Conservation (phyloP, 139 green algal species). For the Raphidocelis subcapitata region DNA sequence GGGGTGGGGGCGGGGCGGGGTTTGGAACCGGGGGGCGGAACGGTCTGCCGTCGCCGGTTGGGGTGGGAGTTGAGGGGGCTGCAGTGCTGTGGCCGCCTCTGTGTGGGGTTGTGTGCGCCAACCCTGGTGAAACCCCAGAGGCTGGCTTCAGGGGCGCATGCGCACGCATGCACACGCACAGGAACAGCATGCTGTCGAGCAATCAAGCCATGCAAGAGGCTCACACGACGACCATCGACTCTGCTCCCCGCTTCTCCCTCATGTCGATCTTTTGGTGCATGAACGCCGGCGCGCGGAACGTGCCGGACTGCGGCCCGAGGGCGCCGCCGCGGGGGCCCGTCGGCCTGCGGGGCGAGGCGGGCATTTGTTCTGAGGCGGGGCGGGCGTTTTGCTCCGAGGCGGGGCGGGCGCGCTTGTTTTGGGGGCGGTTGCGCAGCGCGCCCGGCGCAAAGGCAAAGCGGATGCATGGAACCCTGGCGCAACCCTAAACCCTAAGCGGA, state of each 20-base stretch:
- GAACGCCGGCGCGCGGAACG: constrained; percentile 24
- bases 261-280: constrained; percentile 30
- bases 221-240: neutral
- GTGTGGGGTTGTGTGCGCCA: constrained; percentile 18
- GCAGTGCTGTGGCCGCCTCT: neutral
- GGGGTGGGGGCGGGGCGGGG: neutral
- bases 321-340: constrained; percentile 30
- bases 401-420: too few species aligned
- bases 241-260: neutral
- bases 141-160: too few species aligned
- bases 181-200: neutral
- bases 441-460: too few species aligned
- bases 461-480: too few species aligned
- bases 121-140: constrained; percentile 5
- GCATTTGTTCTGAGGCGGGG: too few species aligned
- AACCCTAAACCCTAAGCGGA: too few species aligned
- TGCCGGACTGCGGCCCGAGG: constrained; percentile 35
- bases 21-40: neutral
- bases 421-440: too few species aligned
- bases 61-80: too few species aligned
- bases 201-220: neutral
- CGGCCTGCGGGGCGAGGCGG: too few species aligned
- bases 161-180: too few species aligned
- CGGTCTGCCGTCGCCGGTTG: too few species aligned
- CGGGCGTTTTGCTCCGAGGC: too few species aligned